These are phyloP conservation scores for Bothriochloa decipiens DNA, from an alignment of 176 grass and related monocot species.

Conservation along the genomic window DNA sequence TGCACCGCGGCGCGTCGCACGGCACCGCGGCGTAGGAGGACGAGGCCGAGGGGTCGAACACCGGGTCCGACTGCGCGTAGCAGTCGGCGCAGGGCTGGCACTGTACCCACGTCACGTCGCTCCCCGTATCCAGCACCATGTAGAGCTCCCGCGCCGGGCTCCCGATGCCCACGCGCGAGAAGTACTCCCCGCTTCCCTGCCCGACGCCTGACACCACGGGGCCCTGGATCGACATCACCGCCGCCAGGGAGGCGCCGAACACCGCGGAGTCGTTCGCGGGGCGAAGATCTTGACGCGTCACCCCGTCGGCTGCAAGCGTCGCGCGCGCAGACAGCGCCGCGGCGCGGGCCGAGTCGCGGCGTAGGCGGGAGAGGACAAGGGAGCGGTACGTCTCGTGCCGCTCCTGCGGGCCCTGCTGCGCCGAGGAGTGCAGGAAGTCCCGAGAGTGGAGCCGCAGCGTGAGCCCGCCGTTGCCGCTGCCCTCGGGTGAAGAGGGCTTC, in stretches of 20 bases:
- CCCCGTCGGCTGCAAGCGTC: conserved; percentile 52
- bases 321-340: conserved; percentile 51
- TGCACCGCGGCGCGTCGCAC: conserved; percentile 68
- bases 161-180: conserved; percentile 80
- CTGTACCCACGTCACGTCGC: conserved; percentile 95
- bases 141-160: conserved; percentile 68
- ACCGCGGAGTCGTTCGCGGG: conserved; percentile 27
- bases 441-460: conserved; percentile 62
- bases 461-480: not conserved
- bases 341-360: conserved; percentile 64
- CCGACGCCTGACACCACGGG: conserved; percentile 80
- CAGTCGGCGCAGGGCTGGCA: conserved; percentile 93
- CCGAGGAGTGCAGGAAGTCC: conserved; percentile 58
- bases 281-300: conserved; percentile 48
- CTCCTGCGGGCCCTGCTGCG: not conserved
- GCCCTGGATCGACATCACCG: conserved; percentile 62
- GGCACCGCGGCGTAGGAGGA: conserved; percentile 65
- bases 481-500: not conserved
- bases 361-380: conserved; percentile 55
- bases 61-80: conserved; percentile 88
- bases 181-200: conserved; percentile 94
- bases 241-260: conserved; percentile 32
- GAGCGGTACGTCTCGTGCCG: conserved; percentile 54
- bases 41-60: conserved; percentile 74
- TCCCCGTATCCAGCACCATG: conserved; percentile 96